A percentile compares a stretch with the other conserved stretches of the same genome.
These are phyloP conservation scores for Ogataea thermomethanolica DNA, from an alignment of 805 yeast genomes.

Conservation along the genomic window DNA sequence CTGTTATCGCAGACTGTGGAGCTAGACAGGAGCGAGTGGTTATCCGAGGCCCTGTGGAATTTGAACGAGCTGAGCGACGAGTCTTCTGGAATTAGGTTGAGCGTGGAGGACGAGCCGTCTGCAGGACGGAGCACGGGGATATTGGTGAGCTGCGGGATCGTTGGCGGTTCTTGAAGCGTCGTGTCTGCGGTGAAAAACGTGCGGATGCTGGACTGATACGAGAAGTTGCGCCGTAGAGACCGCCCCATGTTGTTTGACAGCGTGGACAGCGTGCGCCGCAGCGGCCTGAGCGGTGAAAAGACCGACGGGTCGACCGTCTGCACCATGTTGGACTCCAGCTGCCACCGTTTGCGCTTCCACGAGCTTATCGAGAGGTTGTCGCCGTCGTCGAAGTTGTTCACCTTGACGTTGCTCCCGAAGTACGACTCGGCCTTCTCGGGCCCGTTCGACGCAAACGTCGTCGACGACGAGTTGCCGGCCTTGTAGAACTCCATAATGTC, in stretches of 20 bases:
- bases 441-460: slow-evolving; percentile 20
- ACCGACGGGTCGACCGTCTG: slow-evolving; percentile 3
- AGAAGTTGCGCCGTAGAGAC: slow-evolving; percentile 26
- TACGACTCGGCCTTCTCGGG: slow-evolving; percentile 9
- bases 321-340: slow-evolving; percentile 32
- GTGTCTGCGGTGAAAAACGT: slow-evolving; percentile 28
- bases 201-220: slow-evolving; percentile 30
- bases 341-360: slow-evolving; percentile 50
- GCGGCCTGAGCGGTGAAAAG: slow-evolving; percentile 21
- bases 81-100: slow-evolving; percentile 28
- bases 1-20: slow-evolving; percentile 6
- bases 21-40: slow-evolving; percentile 17
- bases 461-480: slow-evolving; percentile 24
- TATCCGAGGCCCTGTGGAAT: slow-evolving; percentile 8
- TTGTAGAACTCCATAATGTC: slow-evolving; percentile 34
- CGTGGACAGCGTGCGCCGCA: slow-evolving; percentile 31
- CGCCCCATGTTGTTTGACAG: slow-evolving; percentile 26
- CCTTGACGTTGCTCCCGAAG: slow-evolving; percentile 24
- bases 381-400: slow-evolving; percentile 33
- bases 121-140: slow-evolving; percentile 6
- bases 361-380: slow-evolving; percentile 50
- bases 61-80: slow-evolving; percentile 18
- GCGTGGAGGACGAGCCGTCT: slow-evolving; percentile 20
- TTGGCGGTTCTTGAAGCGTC: slow-evolving; percentile 11
- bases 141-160: slow-evolving; percentile 3